Evolutionary conservation across 2,329 filamentous ascomycete species (phyloP), one percentile per base, ranked within the genome.

Genomic region (Alternaria sp.): DNA sequence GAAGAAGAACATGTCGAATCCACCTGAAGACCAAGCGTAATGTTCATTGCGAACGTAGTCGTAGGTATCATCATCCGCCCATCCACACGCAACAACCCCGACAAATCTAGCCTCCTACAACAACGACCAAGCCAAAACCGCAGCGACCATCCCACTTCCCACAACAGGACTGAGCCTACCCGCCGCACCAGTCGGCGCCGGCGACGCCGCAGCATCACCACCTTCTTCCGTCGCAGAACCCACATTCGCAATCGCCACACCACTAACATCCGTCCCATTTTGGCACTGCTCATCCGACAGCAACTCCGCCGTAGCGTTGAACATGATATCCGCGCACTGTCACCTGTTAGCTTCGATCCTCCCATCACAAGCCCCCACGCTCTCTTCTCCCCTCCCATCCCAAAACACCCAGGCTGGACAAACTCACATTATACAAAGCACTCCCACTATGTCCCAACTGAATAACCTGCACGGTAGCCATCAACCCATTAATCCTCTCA

Each of bases 321-420:
- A 83, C 25, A 75, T 77, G 53, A 83, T 81, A 62, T 83, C 82
- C 15, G 81, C 81, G 68, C 82, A 83, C 81, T 83, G n/a, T n/a
- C n/a, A n/a, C n/a, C n/a, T n/a, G n/a, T n/a, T n/a, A n/a, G n/a
- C n/a, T n/a, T n/a, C n/a, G n/a, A n/a, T n/a, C n/a, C n/a, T n/a
- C n/a, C n/a, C n/a, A n/a, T n/a, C n/a, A n/a, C n/a, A n/a, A n/a
- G n/a, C n/a, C n/a, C 21, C 21, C 21, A 23, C 21, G 5, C 21
- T 23, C 25, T 25, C 25, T 25, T 25, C 25, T 12, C 30, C 13
- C 13, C 28, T 4, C 28, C 28, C 5, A 0, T 13, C 28, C 28
- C 11, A 6, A 4, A 12, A 11, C 28, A 30, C 11, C 11, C 5
- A 26, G 25, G 25, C 25, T 26, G 2, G 28, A 12, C 5, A 11